Conservation (phyloP, 345 rosid species). For the Boechera retrofracta region DNA sequence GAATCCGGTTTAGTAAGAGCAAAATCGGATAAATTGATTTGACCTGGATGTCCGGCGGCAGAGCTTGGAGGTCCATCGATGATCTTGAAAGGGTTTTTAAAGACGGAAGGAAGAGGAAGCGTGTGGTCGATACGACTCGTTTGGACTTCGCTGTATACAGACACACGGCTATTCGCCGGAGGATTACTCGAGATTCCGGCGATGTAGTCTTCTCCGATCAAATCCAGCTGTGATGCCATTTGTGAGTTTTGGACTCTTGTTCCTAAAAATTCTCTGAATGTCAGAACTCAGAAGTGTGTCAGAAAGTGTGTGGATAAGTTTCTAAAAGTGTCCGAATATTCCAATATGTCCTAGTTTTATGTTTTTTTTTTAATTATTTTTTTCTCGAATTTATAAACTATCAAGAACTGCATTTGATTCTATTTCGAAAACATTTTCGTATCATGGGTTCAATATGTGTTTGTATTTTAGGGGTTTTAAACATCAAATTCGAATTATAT, state of each 20-base stretch:
- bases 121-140: slow-evolving; percentile 72
- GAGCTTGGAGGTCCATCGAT: slow-evolving; percentile 88
- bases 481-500: too few relatives aligned
- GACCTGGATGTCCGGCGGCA: slow-evolving; percentile 87
- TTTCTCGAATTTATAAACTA: not conserved
- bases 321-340: slow-evolving; percentile 35
- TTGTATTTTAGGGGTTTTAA: too few relatives aligned
- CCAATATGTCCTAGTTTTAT: slow-evolving; percentile 24
- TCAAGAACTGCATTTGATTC: not conserved
- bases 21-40: slow-evolving; percentile 1
- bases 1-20: slow-evolving; percentile 9
- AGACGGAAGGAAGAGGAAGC: slow-evolving; percentile 86
- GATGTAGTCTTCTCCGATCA: slow-evolving; percentile 39
- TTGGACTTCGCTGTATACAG: slow-evolving; percentile 90
- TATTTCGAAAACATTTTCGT: too few relatives aligned
- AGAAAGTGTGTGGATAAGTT: slow-evolving; percentile 37
- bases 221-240: slow-evolving; percentile 26
- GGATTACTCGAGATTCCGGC: slow-evolving; percentile 37
- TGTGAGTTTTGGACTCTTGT: slow-evolving; percentile 10
- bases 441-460: too few relatives aligned
- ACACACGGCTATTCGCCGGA: slow-evolving; percentile 49
- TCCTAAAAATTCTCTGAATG: slow-evolving; percentile 19
- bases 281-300: slow-evolving; percentile 23
- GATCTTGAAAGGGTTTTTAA: slow-evolving; percentile 66
- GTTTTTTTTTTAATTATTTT: too few relatives aligned